phyloP scores from a whole-genome alignment of 2,329 filamentous ascomycete species.

The Ophiobolus disseminans region DNA sequence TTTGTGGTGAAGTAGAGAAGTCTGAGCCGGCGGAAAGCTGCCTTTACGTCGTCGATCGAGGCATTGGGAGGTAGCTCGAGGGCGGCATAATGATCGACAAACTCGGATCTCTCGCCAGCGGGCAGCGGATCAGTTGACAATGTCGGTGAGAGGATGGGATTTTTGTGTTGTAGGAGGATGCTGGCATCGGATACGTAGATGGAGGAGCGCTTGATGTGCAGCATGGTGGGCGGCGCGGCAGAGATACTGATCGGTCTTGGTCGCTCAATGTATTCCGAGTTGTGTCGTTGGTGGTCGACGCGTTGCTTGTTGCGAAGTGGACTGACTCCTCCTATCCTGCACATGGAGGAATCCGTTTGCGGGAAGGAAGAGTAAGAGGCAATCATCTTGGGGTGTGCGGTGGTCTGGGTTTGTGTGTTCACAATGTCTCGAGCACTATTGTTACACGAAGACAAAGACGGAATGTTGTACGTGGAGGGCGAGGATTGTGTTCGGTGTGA shows the following conservation, averaged over 20 bases:
- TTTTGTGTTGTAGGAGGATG: slow-evolving; percentile 27
- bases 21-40: slow-evolving; percentile 36
- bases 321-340: slow-evolving; percentile 23
- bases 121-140: slow-evolving; percentile 18
- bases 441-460: slow-evolving; percentile 16
- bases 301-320: slow-evolving; percentile 24
- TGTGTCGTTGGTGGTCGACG: slow-evolving; percentile 29
- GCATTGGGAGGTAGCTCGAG: slow-evolving; percentile 32
- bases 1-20: slow-evolving; percentile 38
- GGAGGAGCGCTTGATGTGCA: slow-evolving; percentile 30
- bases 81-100: slow-evolving; percentile 42
- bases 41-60: slow-evolving; percentile 38
- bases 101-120: slow-evolving; percentile 21
- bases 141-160: slow-evolving; percentile 26
- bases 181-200: slow-evolving; percentile 37
- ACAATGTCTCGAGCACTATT: too few species aligned
- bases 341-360: slow-evolving; percentile 24
- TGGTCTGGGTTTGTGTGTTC: slow-evolving; percentile 5
- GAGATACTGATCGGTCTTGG: slow-evolving; percentile 27
- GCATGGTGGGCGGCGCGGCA: slow-evolving; percentile 17
- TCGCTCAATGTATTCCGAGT: slow-evolving; percentile 30
- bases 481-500: slow-evolving; percentile 12
- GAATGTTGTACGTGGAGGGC: slow-evolving; percentile 17
- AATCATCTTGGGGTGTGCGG: slow-evolving; percentile 22
- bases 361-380: slow-evolving; percentile 24